Evolutionary conservation across 441 rosid genomes (phyloP).

Genomic region (Populus hybrid): DNA sequence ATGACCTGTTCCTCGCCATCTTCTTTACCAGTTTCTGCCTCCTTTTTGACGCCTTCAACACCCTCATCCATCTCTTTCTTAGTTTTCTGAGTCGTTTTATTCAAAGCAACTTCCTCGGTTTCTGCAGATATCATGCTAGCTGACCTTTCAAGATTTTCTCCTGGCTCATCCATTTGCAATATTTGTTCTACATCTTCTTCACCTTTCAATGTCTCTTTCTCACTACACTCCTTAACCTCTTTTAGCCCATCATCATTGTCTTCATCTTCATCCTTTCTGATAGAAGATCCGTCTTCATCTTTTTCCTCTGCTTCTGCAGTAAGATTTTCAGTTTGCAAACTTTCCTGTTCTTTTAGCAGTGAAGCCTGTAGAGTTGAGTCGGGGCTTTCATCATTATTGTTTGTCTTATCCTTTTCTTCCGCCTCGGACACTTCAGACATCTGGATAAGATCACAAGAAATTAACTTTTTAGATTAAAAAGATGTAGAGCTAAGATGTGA

Average conservation of each 20-base stretch:
- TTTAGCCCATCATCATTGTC: background rate
- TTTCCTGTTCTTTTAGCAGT: constrained; percentile 8
- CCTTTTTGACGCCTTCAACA: constrained; percentile 8
- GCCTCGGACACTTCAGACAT: background rate
- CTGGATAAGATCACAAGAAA: constrained; percentile 6
- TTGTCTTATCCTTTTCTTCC: constrained; percentile 8
- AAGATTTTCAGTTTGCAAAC: background rate
- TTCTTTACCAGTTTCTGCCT: constrained; percentile 22
- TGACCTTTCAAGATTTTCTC: constrained; percentile 18
- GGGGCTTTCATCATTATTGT: constrained; percentile 8
- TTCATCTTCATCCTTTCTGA: constrained; percentile 12
- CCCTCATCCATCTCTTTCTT: constrained; percentile 17
- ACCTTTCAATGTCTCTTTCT: constrained; percentile 7
- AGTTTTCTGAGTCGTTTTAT: background rate
- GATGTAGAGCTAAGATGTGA: background rate
- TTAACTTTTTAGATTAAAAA: background rate
- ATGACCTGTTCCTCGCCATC: background rate
- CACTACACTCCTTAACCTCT: constrained; percentile 11
- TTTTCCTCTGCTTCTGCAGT: background rate
- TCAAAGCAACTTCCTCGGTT: constrained; percentile 10
- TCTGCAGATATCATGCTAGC: background rate
- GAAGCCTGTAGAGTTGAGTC: background rate
- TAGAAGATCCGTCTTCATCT: constrained; percentile 4
- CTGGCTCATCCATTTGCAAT: constrained; percentile 11
- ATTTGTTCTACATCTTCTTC: constrained; percentile 23